These are phyloP conservation scores for Symbiodinium pilosum DNA, from an alignment of 73 alveolate genomes.

Conservation along the genomic window DNA sequence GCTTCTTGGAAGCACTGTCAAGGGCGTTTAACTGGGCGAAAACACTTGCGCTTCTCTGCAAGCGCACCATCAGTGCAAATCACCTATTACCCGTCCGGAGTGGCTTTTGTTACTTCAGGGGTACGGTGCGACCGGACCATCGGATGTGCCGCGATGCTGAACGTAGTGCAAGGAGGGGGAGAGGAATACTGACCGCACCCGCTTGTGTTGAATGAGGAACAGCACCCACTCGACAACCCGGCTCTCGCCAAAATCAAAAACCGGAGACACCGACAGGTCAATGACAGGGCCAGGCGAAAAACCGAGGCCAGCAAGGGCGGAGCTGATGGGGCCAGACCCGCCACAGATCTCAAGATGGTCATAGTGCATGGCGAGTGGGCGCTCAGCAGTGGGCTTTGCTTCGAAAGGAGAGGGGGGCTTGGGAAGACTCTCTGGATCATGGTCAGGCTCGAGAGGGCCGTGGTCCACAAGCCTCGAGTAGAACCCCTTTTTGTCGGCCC, in stretches of 20 bases:
- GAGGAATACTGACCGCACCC: background rate
- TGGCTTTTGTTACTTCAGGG: too few relatives aligned
- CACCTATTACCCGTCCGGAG: too few relatives aligned
- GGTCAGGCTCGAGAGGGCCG: too few relatives aligned
- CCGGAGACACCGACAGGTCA: background rate
- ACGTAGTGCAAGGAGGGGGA: too few relatives aligned
- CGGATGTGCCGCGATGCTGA: too few relatives aligned
- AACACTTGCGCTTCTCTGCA: background rate
- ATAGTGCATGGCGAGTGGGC: background rate
- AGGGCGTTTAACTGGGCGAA: too few relatives aligned
- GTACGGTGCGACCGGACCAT: too few relatives aligned
- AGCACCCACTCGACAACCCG: constrained; percentile 14
- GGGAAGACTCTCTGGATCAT: too few relatives aligned
- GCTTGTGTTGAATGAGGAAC: background rate
- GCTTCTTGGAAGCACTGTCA: too few relatives aligned
- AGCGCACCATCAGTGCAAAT: too few relatives aligned
- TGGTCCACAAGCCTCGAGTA: background rate
- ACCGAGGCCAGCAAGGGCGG: background rate
- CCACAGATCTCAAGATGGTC: constrained; percentile 13
- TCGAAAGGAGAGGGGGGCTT: background rate
- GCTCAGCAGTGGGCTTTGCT: background rate
- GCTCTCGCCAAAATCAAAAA: background rate
- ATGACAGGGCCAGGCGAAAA: background rate
- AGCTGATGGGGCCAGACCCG: background rate
- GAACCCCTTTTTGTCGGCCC: too few relatives aligned